Percentiles rank a stretch among this genome's conserved stretches.
Conservation (phyloP, 768 basidiomycete genomes). For the Epithele typhae region DNA sequence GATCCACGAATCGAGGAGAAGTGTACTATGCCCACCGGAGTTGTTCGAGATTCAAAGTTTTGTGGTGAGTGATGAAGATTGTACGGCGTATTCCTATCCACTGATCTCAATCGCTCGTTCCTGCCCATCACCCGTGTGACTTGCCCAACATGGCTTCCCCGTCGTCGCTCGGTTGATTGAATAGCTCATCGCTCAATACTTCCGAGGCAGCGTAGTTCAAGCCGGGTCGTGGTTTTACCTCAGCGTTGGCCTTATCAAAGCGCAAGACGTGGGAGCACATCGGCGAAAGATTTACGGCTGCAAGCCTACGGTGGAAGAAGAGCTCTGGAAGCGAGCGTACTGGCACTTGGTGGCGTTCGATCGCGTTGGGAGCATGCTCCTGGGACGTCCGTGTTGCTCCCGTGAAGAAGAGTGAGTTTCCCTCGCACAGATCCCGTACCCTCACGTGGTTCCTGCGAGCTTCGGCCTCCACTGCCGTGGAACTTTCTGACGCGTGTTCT, state of each 20-base stretch:
- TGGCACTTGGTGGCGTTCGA: slow-evolving; percentile 59
- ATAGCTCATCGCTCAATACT: slow-evolving; percentile 46
- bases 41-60: slow-evolving; percentile 62
- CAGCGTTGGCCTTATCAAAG: slow-evolving; percentile 41
- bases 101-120: slow-evolving; percentile 13
- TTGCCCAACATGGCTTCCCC: background rate
- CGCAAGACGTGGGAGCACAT: slow-evolving; percentile 52
- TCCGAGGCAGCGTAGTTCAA: slow-evolving; percentile 42
- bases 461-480: too few species aligned
- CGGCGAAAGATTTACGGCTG: slow-evolving; percentile 31
- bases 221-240: slow-evolving; percentile 44
- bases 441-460: too few species aligned
- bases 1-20: slow-evolving; percentile 45
- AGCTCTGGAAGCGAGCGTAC: slow-evolving; percentile 49
- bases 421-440: background rate
- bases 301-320: slow-evolving; percentile 35
- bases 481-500: slow-evolving; percentile 1
- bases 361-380: slow-evolving; percentile 44
- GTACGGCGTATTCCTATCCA: too few species aligned
- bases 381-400: slow-evolving; percentile 54
- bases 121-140: background rate
- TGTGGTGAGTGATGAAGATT: slow-evolving; percentile 44
- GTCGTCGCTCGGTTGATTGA: slow-evolving; percentile 2
- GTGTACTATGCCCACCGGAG: slow-evolving; percentile 50
- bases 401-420: slow-evolving; percentile 61